Evolutionary conservation across 805 yeast species (phyloP).

Genomic region (Pichia cabralensis): DNA sequence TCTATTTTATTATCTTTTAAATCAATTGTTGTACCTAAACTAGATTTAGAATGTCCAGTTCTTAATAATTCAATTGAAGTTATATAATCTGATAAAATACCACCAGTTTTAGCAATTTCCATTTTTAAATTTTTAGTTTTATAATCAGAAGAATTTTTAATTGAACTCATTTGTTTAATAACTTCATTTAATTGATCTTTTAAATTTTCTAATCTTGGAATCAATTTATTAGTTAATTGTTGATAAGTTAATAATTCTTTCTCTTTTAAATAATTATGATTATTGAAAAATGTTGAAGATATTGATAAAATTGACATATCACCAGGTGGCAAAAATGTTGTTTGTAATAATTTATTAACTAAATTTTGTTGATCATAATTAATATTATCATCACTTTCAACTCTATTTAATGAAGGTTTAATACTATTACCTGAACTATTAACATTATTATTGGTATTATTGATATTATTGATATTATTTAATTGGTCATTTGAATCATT

Average conservation of each 20-base stretch:
- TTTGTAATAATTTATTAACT: constrained; percentile 39
- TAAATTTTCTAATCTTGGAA: constrained; percentile 48
- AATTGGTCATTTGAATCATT: constrained; percentile 11
- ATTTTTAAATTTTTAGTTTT: constrained; percentile 43
- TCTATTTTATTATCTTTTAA: constrained; percentile 14
- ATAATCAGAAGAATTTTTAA: constrained; percentile 44
- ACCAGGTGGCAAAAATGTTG: constrained; percentile 30
- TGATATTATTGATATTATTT: background rate
- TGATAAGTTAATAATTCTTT: constrained; percentile 42
- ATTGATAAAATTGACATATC: constrained; percentile 30
- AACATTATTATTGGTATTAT: background rate
- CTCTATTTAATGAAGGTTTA: background rate
- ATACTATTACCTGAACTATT: background rate
- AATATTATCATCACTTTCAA: background rate
- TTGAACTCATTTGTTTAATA: constrained; percentile 42
- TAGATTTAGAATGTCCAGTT: constrained; percentile 26
- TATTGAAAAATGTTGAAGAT: constrained; percentile 23
- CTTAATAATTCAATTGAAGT: constrained; percentile 34
- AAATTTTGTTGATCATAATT: constrained; percentile 6
- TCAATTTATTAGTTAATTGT: constrained; percentile 36
- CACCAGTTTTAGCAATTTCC: constrained; percentile 57
- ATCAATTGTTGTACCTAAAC: constrained; percentile 21
- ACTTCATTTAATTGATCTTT: constrained; percentile 43
- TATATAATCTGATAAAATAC: constrained; percentile 37
- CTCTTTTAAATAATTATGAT: constrained; percentile 27